These are phyloP conservation scores for Gracilaria gracilis DNA, from an alignment of 23 red algal genomes.

Conservation along the genomic window DNA sequence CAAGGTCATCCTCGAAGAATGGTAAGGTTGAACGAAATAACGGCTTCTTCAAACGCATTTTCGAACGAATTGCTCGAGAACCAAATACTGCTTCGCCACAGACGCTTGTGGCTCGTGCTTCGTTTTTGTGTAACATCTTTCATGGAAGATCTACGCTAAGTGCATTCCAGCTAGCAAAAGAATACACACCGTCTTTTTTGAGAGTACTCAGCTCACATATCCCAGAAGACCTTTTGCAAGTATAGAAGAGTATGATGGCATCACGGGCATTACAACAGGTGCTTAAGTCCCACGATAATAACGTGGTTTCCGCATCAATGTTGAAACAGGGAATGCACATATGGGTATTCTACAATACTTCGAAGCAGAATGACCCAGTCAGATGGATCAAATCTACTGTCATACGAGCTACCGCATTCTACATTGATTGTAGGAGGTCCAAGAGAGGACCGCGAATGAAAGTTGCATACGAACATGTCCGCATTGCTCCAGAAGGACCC, in stretches of 20 bases:
- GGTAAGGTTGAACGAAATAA: slow-evolving; percentile 51
- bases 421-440: neutral
- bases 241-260: neutral
- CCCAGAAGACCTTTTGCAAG: slow-evolving; percentile 21
- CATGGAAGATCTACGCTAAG: slow-evolving; percentile 41
- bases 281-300: neutral
- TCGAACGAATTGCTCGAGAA: slow-evolving; percentile 13
- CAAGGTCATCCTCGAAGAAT: slow-evolving; percentile 49
- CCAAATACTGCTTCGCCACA: slow-evolving; percentile 16
- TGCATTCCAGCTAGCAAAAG: slow-evolving; percentile 46
- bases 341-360: slow-evolving; percentile 3
- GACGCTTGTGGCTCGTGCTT: neutral
- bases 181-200: slow-evolving; percentile 42
- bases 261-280: neutral
- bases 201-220: neutral
- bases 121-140: slow-evolving; percentile 37
- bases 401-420: neutral
- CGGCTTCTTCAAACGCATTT: slow-evolving; percentile 34
- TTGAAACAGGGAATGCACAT: neutral
- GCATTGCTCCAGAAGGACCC: neutral
- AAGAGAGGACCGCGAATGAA: neutral
- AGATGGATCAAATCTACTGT: neutral
- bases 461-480: slow-evolving; percentile 7
- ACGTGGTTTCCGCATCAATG: neutral
- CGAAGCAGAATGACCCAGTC: slow-evolving; percentile 2